phyloP scores from a whole-genome alignment of 768 basidiomycete genomes.

The Boletellus ananas region DNA sequence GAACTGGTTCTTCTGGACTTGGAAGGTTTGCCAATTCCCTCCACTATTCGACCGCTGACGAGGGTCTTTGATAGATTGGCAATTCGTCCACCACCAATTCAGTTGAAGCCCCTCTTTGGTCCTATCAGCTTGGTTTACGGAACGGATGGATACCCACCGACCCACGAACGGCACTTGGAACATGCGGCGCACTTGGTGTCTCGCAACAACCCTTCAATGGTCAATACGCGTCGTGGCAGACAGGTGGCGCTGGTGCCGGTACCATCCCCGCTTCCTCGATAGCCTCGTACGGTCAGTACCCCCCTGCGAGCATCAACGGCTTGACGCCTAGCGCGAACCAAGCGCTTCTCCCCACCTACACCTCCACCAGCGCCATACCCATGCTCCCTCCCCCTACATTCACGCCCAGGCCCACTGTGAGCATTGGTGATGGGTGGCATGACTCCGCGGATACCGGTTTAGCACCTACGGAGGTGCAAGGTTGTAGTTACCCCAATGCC shows the following conservation, averaged over 20 bases:
- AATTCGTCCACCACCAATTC: conserved; percentile 48
- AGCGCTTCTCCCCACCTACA: conserved; percentile 56
- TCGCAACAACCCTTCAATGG: conserved; percentile 45
- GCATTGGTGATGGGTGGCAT: conserved; percentile 55
- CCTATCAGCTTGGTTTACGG: conserved; percentile 63
- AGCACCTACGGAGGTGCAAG: conserved; percentile 56
- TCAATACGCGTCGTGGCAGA: conserved; percentile 60
- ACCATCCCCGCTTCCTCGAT: conserved; percentile 42
- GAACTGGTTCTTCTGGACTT: conserved; percentile 77
- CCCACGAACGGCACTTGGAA: conserved; percentile 62
- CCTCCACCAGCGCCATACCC: conserved; percentile 52
- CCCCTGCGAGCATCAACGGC: conserved; percentile 48
- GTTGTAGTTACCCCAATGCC: conserved; percentile 61
- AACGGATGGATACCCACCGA: conserved; percentile 78
- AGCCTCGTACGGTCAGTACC: conserved; percentile 47
- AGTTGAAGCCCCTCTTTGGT: conserved; percentile 60
- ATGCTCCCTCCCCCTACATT: conserved; percentile 56
- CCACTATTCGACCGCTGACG: background rate
- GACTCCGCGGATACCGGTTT: conserved; percentile 46
- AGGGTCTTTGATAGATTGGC: conserved; percentile 43
- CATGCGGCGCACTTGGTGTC: conserved; percentile 55
- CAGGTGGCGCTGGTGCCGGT: conserved; percentile 56
- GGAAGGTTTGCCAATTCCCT: conserved; percentile 46
- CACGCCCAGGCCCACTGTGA: conserved; percentile 41
- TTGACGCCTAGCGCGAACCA: conserved; percentile 35